Percentiles rank a stretch among this genome's conserved stretches.
Conservation (phyloP, 2,329 filamentous ascomycete genomes). For the Ilyonectria sp. region DNA sequence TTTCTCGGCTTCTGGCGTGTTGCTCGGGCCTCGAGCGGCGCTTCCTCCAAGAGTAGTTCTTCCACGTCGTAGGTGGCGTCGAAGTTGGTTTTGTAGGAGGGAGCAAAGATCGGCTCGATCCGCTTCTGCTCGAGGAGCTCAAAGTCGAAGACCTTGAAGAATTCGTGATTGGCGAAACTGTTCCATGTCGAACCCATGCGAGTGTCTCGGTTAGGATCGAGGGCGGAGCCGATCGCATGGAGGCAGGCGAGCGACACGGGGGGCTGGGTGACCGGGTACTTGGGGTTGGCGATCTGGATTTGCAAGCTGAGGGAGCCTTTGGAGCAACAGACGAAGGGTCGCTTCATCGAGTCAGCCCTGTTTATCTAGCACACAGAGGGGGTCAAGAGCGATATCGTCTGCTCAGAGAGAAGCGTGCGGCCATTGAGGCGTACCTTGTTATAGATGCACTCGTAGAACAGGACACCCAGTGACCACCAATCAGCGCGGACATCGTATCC, state of each 20-base stretch:
- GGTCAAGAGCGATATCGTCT: background rate
- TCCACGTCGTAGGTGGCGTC: conserved; percentile 98
- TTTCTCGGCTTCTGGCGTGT: conserved; percentile 94
- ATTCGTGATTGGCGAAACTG: conserved; percentile 88
- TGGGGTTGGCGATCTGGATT: conserved; percentile 85
- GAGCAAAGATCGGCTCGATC: conserved; percentile 71
- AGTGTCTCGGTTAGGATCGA: no score
- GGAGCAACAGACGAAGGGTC: no score
- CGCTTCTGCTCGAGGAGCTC: conserved; percentile 79
- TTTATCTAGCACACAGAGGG: background rate
- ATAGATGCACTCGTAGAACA: conserved; percentile 99
- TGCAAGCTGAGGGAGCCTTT: conserved; percentile 58
- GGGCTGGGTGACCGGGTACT: conserved; percentile 92
- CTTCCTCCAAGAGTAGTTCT: conserved; percentile 93
- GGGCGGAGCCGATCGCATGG: conserved; percentile 59
- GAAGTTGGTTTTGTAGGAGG: conserved; percentile 98
- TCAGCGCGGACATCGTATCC: conserved; percentile 94
- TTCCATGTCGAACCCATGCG: conserved; percentile 72
- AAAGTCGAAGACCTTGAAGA: conserved; percentile 91
- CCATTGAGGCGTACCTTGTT: conserved; percentile 78
- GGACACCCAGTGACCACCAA: conserved; percentile 98
- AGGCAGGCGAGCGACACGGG: conserved; percentile 90
- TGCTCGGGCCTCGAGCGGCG: conserved; percentile 91
- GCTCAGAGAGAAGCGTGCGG: background rate
- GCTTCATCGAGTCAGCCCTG: background rate